These are phyloP conservation scores for Aspergillus cejpii DNA, from an alignment of 2,329 filamentous ascomycete genomes.

Conservation along the genomic window DNA sequence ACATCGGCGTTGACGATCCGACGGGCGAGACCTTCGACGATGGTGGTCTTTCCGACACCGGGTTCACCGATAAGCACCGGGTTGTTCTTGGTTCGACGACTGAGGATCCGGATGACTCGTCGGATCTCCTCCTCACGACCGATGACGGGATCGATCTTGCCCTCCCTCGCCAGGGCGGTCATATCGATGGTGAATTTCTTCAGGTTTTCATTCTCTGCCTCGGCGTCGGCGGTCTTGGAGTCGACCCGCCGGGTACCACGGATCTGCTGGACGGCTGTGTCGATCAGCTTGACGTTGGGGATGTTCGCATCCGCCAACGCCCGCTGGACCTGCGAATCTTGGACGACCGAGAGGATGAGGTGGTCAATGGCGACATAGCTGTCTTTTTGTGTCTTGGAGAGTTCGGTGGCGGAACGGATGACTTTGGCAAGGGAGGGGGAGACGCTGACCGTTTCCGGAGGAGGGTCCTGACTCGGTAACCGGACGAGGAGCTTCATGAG, in stretches of 20 bases:
- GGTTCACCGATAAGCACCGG: slow-evolving; percentile 96
- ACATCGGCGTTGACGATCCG: slow-evolving; percentile 96
- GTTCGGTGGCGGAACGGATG: slow-evolving; percentile 73
- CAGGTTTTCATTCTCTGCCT: slow-evolving; percentile 88
- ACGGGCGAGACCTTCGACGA: slow-evolving; percentile 90
- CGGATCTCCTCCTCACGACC: slow-evolving; percentile 93
- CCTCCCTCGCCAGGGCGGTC: slow-evolving; percentile 91
- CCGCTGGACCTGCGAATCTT: slow-evolving; percentile 67
- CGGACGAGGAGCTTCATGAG: slow-evolving; percentile 90
- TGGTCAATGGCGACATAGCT: slow-evolving; percentile 92
- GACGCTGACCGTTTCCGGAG: slow-evolving; percentile 79
- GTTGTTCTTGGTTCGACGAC: slow-evolving; percentile 95
- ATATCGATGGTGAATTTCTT: slow-evolving; percentile 99
- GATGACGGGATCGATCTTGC: slow-evolving; percentile 96
- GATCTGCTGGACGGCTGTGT: slow-evolving; percentile 84
- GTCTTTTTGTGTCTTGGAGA: slow-evolving; percentile 97
- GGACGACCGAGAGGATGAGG: slow-evolving; percentile 74
- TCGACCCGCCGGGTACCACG: slow-evolving; percentile 90
- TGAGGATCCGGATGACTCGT: slow-evolving; percentile 83
- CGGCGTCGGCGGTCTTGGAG: slow-evolving; percentile 87
- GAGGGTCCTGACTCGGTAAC: slow-evolving; percentile 87
- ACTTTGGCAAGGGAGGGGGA: slow-evolving; percentile 76
- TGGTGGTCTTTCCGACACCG: slow-evolving; percentile 96
- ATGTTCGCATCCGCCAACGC: slow-evolving; percentile 80
- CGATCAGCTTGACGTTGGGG: slow-evolving; percentile 81